Percentiles rank a stretch among this genome's conserved stretches.
phyloP scores from a whole-genome alignment of 352 stramenopile species.

The Phytophthora fragariaefolia region DNA sequence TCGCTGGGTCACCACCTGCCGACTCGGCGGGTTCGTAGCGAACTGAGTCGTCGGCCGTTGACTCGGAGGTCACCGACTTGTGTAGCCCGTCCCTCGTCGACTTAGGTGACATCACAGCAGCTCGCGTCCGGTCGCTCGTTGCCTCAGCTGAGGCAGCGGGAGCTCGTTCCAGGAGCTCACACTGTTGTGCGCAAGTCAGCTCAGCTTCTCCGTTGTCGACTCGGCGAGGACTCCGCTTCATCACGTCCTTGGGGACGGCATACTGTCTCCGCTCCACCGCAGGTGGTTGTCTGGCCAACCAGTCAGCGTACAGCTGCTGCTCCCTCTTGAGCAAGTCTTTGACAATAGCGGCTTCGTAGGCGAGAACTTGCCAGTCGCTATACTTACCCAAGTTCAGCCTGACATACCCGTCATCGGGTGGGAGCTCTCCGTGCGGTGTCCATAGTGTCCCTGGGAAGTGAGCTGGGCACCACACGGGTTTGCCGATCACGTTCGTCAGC shows the following conservation, averaged over 20 bases:
- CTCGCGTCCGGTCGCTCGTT: too few relatives aligned
- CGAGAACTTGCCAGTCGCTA: not conserved
- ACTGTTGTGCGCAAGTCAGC: not conserved
- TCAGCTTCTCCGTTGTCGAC: not conserved
- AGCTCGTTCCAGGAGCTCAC: not conserved
- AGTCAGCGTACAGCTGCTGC: not conserved
- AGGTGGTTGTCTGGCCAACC: not conserved
- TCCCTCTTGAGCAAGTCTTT: not conserved
- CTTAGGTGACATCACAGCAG: too few relatives aligned
- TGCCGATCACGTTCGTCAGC: slow-evolving; percentile 59
- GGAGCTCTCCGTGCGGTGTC: not conserved
- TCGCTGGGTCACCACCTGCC: too few relatives aligned
- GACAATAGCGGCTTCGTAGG: not conserved
- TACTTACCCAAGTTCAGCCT: not conserved
- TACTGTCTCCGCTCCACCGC: not conserved
- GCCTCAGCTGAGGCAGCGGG: too few relatives aligned
- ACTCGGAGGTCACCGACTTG: too few relatives aligned
- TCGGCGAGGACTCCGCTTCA: too few relatives aligned
- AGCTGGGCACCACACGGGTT: slow-evolving; percentile 95
- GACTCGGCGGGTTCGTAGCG: too few relatives aligned
- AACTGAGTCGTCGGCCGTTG: too few relatives aligned
- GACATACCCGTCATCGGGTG: not conserved
- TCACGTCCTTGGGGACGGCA: not conserved
- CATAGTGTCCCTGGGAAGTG: slow-evolving; percentile 66
- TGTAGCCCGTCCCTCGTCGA: too few relatives aligned